Base-by-base conservation (phyloP, 345 rosid species). In the Hibiscus mutabilis region DNA sequence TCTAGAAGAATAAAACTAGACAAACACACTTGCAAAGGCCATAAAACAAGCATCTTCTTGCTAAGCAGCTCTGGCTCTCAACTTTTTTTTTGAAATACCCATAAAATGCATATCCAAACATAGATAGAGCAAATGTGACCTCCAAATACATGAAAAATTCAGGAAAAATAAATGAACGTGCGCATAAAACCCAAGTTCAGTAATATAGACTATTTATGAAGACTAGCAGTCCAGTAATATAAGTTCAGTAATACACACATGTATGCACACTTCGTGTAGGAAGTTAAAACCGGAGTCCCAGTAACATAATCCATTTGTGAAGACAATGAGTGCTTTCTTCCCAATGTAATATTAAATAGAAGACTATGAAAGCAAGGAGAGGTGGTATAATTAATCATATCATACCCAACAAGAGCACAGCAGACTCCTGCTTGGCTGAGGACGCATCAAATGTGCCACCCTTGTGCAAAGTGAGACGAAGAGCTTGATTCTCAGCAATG, bases 401-500 rank as follows among this genome's bases (percentile, higher is more conserved):
- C 84, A 73, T 89, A 89, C 96, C 98, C 97, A 88, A 79, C 81
- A 89, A 89, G 92, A 93, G 97, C 86, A 91, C 96, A 58, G 96
- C 96, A 89, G 97, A 93, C 97, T 93, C 98, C 98, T 91, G 98
- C 94, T 79, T 88, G 87, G 96, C 46, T 81, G 74, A 84, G 72
- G 89, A 67, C 67, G 84, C 86, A 87, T 74, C 89, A 57, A 68
- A 72, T 74, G 90, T 84, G 70, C 76, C 79, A 75, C 74, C 89
- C 68, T 76, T 87, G 69, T 85, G 86, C 73, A 89, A 72, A 78
- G 77, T 70, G 63, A 83, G 79, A 49, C 82, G 96, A n/a, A 94
- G 86, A 73, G 89, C 82, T 69, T 91, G 93, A 79, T 94, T 94
- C 78, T 94, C 98, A 0, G 95, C 86, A 47, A 80, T 66, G 70